Conservation (phyloP, 2,329 filamentous ascomycete species). For the Phialophora macrospora region DNA sequence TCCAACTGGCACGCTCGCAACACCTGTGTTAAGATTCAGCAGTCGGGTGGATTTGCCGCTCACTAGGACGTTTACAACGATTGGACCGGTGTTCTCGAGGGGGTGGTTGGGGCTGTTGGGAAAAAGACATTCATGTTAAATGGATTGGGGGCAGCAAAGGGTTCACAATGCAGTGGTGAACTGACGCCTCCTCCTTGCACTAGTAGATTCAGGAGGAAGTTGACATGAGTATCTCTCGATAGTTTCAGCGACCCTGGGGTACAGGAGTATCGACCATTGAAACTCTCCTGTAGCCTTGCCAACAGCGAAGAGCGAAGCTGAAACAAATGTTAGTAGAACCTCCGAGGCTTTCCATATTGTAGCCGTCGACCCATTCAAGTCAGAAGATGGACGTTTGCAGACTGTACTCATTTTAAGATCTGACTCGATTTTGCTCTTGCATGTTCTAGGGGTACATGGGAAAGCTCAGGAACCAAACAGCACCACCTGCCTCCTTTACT, state of each 20-base stretch:
- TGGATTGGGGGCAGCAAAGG: not conserved
- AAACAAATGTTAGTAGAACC: not conserved
- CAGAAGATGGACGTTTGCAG: not conserved
- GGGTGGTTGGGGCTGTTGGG: not conserved
- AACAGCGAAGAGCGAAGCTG: not conserved
- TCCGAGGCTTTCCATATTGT: not conserved
- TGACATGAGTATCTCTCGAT: not conserved
- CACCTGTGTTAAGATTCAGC: not conserved
- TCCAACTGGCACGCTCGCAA: not conserved
- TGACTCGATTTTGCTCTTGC: slow-evolving; percentile 22
- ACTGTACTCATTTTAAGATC: slow-evolving; percentile 11
- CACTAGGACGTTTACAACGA: not conserved
- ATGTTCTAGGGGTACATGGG: slow-evolving; percentile 33
- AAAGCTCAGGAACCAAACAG: slow-evolving; percentile 17
- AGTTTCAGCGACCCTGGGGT: not conserved
- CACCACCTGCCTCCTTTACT: slow-evolving; percentile 2
- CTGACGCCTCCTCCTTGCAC: too few species aligned
- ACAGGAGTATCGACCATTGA: not conserved
- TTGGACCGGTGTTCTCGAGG: not conserved
- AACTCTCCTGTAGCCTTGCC: not conserved
- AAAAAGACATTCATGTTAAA: not conserved
- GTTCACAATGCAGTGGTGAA: not conserved
- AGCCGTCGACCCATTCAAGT: not conserved
- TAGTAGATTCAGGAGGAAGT: not conserved
- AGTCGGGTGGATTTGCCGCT: not conserved